Conservation (phyloP, 345 rosid genomes). For the Populus alba region DNA sequence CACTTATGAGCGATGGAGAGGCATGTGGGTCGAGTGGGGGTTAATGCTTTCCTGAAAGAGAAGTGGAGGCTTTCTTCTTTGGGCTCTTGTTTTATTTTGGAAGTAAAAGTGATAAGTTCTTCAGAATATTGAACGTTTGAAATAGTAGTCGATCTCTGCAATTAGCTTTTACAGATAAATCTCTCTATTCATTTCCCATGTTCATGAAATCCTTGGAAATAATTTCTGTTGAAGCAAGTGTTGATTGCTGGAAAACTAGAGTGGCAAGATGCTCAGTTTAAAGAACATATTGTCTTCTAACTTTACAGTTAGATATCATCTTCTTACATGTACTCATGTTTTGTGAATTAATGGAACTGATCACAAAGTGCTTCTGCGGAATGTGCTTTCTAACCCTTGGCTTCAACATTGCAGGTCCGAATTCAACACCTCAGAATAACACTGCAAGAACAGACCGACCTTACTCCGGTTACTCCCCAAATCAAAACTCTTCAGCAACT, state of each 20-base stretch:
- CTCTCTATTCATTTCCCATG: background rate
- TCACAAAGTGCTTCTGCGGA: background rate
- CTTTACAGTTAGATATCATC: background rate
- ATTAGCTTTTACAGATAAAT: background rate
- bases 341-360: background rate
- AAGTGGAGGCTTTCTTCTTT: background rate
- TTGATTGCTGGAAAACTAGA: background rate
- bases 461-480: conserved; percentile 13
- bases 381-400: background rate
- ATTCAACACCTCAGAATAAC: conserved; percentile 37
- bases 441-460: conserved; percentile 29
- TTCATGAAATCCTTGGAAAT: background rate
- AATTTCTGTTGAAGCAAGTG: background rate
- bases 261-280: background rate
- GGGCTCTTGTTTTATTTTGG: background rate
- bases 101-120: background rate
- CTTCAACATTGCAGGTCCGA: conserved; percentile 43
- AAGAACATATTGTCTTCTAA: background rate
- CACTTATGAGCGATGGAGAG: background rate
- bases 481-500: conserved; percentile 24
- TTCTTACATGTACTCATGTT: background rate
- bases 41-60: too few species aligned
- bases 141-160: background rate
- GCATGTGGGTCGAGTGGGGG: background rate
- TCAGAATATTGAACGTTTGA: background rate